A percentile compares a stretch with the other conserved stretches of the same genome.
phyloP scores from a whole-genome alignment of 2,329 filamentous ascomycete species.

The Penicillium sp. region DNA sequence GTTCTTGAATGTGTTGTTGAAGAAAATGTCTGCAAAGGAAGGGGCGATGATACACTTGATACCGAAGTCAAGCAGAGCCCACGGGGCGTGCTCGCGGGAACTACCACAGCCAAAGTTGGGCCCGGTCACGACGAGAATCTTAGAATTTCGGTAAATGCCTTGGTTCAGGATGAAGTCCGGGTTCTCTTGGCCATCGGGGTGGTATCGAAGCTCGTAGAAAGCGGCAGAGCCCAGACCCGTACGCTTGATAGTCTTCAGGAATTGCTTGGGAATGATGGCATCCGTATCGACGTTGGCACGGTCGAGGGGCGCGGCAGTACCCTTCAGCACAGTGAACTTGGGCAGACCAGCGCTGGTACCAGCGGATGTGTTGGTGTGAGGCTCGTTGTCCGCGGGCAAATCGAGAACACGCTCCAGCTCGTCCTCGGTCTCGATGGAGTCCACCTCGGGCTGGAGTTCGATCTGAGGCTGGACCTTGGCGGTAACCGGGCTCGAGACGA shows the following conservation, averaged over 20 bases:
- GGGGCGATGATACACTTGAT: conserved; percentile 91
- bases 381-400: conserved; percentile 55
- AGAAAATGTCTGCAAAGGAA: conserved; percentile 88
- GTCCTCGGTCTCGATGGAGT: conserved; percentile 55
- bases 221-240: conserved; percentile 83
- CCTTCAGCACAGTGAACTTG: conserved; percentile 77
- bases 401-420: conserved; percentile 61
- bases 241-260: conserved; percentile 98
- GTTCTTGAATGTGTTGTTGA: conserved; percentile 99
- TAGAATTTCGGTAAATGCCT: conserved; percentile 73
- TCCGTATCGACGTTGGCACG: conserved; percentile 95
- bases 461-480: conserved; percentile 52
- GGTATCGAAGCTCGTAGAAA: conserved; percentile 79
- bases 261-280: conserved; percentile 98
- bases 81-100: conserved; percentile 90
- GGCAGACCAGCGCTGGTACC: conserved; percentile 61
- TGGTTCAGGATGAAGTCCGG: conserved; percentile 83
- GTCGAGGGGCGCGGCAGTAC: conserved; percentile 81
- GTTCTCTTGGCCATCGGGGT: conserved; percentile 69
- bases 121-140: conserved; percentile 87
- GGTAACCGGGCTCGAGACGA: conserved; percentile 43
- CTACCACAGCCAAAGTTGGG: conserved; percentile 93
- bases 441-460: conserved; percentile 54
- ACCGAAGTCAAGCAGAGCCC: conserved; percentile 93
- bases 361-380: conserved; percentile 56